Conservation (phyloP, 306 rosid species). For the Astragalus glycyphyllos region DNA sequence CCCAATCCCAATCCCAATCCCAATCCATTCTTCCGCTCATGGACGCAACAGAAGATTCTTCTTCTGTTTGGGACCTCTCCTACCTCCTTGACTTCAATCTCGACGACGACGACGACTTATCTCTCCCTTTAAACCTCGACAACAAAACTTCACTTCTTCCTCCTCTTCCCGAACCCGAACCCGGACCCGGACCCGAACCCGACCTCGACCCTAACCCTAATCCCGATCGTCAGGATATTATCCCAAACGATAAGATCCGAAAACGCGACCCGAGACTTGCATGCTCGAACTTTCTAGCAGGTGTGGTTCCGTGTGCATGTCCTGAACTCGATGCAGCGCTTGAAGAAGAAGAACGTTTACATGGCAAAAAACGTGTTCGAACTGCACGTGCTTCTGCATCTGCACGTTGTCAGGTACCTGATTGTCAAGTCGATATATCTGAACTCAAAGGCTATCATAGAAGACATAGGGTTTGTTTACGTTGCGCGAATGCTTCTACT, state of each 20-base stretch:
- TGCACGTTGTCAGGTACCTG: constrained; percentile 84
- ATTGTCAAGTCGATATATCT: constrained; percentile 77
- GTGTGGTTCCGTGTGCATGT: constrained; percentile 91
- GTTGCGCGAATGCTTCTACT: constrained; percentile 73
- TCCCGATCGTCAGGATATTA: constrained; percentile 3
- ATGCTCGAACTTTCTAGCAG: constrained; percentile 88
- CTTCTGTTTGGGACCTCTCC: constrained; percentile 47
- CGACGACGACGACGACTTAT: constrained; percentile 36
- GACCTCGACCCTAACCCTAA: not conserved
- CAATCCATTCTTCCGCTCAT: constrained; percentile 23
- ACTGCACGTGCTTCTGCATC: constrained; percentile 53
- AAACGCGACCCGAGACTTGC: constrained; percentile 90
- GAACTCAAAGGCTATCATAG: constrained; percentile 92
- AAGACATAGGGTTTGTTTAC: constrained; percentile 86
- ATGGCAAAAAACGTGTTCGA: constrained; percentile 70
- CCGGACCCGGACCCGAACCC: not conserved
- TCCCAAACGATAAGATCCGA: constrained; percentile 51
- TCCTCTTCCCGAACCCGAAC: not conserved
- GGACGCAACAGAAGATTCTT: constrained; percentile 40
- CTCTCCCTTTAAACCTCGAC: not conserved
- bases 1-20: constrained; percentile 1
- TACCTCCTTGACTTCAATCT: constrained; percentile 46
- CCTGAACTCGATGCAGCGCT: constrained; percentile 82
- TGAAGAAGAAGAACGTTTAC: constrained; percentile 62
- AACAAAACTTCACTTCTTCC: constrained; percentile 12